Conservation (phyloP, 768 basidiomycete species). For the Lanmaoa rubissima region DNA sequence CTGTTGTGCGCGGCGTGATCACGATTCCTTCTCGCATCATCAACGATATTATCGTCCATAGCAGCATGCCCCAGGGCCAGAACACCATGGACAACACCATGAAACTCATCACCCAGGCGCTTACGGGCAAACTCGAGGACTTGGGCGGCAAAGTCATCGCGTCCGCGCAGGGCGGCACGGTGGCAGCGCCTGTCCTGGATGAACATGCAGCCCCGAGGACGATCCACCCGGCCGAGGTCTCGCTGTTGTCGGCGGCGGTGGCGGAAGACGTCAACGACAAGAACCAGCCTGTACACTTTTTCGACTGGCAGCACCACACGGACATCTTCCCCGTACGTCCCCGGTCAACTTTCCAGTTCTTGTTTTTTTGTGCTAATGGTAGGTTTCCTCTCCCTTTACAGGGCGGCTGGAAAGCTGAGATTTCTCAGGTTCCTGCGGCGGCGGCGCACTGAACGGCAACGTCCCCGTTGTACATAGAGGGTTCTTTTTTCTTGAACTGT, state of each 20-base stretch:
- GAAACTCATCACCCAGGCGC: conserved; percentile 12
- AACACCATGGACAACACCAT: conserved; percentile 14
- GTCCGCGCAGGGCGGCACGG: conserved; percentile 15
- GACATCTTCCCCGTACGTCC: conserved; percentile 22
- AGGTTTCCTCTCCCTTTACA: neutral
- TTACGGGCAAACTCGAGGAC: conserved; percentile 20
- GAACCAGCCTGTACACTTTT: conserved; percentile 18
- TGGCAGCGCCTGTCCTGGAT: neutral
- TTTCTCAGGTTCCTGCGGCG: neutral
- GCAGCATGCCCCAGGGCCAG: neutral
- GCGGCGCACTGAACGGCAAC: neutral
- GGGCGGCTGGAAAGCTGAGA: conserved; percentile 5
- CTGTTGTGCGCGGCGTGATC: conserved; percentile 27
- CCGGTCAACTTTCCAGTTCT: no score
- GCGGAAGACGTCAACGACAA: conserved; percentile 17
- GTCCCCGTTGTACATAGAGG: no score
- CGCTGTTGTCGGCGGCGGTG: conserved; percentile 23
- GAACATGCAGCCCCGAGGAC: neutral
- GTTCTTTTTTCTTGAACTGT: neutral
- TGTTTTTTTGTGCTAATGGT: neutral
- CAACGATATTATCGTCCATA: conserved; percentile 20
- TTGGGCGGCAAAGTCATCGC: conserved; percentile 13
- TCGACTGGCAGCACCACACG: conserved; percentile 23
- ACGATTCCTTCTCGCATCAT: conserved; percentile 20
- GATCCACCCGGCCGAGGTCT: conserved; percentile 22